Evolutionary conservation across 2,329 filamentous ascomycete species (phyloP).

Genomic region (Teratosphaeria epicoccoides): DNA sequence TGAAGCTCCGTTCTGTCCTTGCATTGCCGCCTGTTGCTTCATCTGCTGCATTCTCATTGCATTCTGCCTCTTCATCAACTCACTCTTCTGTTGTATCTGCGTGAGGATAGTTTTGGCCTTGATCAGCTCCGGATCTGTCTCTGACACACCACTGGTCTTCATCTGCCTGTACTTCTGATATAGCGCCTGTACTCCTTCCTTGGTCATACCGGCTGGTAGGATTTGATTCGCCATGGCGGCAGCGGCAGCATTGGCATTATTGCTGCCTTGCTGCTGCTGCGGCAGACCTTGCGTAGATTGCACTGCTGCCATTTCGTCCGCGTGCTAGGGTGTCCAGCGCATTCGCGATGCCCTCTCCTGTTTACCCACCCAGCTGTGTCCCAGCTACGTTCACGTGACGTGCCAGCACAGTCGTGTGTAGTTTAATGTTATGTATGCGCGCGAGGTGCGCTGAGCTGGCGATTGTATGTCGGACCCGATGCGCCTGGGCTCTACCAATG

Average conservation of each 20-base stretch:
- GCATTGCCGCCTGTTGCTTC: conserved; percentile 32
- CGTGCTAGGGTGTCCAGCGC: not conserved
- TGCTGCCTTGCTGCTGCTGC: conserved; percentile 12
- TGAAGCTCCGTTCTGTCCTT: conserved; percentile 41
- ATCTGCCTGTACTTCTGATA: conserved; percentile 77
- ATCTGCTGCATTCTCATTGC: conserved; percentile 29
- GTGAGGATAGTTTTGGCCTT: conserved; percentile 68
- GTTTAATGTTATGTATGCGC: not conserved
- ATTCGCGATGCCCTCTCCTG: not conserved
- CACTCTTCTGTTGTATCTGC: conserved; percentile 48
- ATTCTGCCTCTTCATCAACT: conserved; percentile 41
- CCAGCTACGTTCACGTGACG: not conserved
- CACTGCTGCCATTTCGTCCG: conserved; percentile 18
- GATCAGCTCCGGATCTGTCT: conserved; percentile 76
- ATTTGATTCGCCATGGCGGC: conserved; percentile 11
- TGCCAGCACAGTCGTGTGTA: not conserved
- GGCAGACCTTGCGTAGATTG: conserved; percentile 19
- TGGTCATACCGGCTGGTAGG: conserved; percentile 50
- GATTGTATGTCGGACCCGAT: not conserved
- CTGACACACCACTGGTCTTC: conserved; percentile 72
- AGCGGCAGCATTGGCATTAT: not conserved
- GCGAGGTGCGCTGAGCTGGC: not conserved
- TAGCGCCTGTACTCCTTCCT: conserved; percentile 67
- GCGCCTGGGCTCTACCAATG: not conserved
- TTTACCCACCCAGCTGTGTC: not conserved